Evolutionary conservation across 2,329 filamentous ascomycete genomes (phyloP), one percentile per base, ranked within the genome.

Genomic region (Penicillium thymicola): DNA sequence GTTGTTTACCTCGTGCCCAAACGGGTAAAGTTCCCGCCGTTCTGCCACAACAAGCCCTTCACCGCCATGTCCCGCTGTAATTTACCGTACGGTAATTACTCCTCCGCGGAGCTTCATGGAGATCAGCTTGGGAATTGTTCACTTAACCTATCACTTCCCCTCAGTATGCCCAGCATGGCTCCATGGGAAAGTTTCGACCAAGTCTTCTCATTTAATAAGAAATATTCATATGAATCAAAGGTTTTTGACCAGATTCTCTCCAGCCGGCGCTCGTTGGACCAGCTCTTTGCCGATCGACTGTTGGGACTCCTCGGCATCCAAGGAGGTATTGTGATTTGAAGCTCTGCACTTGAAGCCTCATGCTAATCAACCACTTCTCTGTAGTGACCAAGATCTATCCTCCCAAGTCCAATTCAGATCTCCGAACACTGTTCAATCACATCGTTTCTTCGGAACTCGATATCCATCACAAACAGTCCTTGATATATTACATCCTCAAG

Each of bases 401-500:
- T 42, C 90, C 91, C 0, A 86, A 85, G 68, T 84, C 83, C 51
- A 86, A 89, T 56, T 80, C 79, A 58, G 84, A 85, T 41, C 81
- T 95, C 30, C 83, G 85, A 63, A 82, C 84, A 38, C 81, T 95
- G 6, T 87, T 92, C 74, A 79, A 85, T 59, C 84, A 86, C 57
- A 86, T 96, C 61, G 82, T 86, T 70, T 81, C 85, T 27, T 84
- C 80, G 52, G 78, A 77, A 47, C 85, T 88, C 64, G 83, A 87
- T 8, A 80, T 84, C 52, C 88, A 92, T 72, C 87, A 92, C 76
- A 92, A 92, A 72, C 85, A 92, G 63, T 90, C 90, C 18, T 82
- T 94, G 46, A 80, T 95, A 61, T 95, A 90, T 79, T 96, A 95
- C 72, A 78, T 95, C 38, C 81, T 95, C 3, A 87, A 90, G 67